Evolutionary conservation across 2,329 filamentous ascomycete genomes (phyloP).

Genomic region (Meredithiella fracta): DNA sequence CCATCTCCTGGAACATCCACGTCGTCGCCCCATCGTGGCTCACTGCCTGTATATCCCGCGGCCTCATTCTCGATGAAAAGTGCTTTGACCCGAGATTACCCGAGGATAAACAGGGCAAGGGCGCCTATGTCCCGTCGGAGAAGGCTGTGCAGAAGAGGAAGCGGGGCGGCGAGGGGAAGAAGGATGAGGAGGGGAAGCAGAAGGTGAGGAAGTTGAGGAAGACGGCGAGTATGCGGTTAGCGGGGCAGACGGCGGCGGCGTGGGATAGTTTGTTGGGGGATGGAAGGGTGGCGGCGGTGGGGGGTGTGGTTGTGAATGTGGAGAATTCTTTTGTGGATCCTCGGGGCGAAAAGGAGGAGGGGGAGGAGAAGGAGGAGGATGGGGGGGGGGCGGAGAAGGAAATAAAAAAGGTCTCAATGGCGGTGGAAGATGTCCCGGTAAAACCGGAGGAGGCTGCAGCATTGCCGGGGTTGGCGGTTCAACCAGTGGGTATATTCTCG

Average conservation of each 20-base stretch:
- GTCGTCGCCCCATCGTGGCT: conserved; percentile 78
- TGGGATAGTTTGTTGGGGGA: conserved; percentile 86
- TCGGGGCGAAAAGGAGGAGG: background rate
- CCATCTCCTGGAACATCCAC: conserved; percentile 64
- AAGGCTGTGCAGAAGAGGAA: conserved; percentile 6
- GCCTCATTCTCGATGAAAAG: conserved; percentile 81
- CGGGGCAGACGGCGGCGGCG: conserved; percentile 64
- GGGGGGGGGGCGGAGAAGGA: no score
- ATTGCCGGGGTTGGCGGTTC: background rate
- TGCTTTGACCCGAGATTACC: conserved; percentile 65
- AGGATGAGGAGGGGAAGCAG: conserved; percentile 30
- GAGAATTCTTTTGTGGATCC: conserved; percentile 10
- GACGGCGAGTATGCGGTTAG: conserved; percentile 59
- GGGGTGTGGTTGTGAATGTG: background rate
- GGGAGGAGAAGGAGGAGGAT: background rate
- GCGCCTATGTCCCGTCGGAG: conserved; percentile 30
- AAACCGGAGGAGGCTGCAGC: background rate
- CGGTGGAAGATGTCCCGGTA: conserved; percentile 4
- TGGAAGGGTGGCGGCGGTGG: conserved; percentile 19
- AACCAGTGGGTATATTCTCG: conserved; percentile 32
- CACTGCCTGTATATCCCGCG: conserved; percentile 61
- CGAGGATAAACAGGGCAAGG: conserved; percentile 52
- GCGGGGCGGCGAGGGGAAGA: conserved; percentile 18
- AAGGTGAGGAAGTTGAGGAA: conserved; percentile 70
- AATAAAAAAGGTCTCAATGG: background rate